These are phyloP conservation scores for Bruguiera sexangula DNA, from an alignment of 345 rosid species.

Conservation along the genomic window DNA sequence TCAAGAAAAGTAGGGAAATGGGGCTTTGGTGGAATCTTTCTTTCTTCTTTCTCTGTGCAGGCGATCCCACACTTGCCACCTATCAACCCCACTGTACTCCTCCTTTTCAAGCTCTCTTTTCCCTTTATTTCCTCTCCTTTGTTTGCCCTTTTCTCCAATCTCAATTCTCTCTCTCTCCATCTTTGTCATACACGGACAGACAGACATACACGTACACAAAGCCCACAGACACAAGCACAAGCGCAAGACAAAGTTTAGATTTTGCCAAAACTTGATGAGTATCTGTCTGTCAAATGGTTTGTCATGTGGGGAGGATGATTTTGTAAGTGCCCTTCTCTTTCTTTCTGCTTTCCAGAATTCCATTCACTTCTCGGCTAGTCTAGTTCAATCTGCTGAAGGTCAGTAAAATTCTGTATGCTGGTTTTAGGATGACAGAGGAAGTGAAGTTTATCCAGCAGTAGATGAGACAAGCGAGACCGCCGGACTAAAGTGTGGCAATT, in stretches of 20 bases:
- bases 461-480: slow-evolving; percentile 22
- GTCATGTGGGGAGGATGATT: slow-evolving; percentile 32
- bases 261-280: slow-evolving; percentile 30
- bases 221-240: neutral
- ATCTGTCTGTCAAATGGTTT: slow-evolving; percentile 30
- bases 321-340: slow-evolving; percentile 26
- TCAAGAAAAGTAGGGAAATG: slow-evolving; percentile 11
- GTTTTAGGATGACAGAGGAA: slow-evolving; percentile 30
- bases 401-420: neutral
- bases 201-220: slow-evolving; percentile 14
- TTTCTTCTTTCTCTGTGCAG: slow-evolving; percentile 32
- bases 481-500: slow-evolving; percentile 10
- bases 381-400: neutral
- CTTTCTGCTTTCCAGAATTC: neutral
- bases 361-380: neutral
- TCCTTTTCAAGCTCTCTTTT: slow-evolving; percentile 39
- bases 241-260: slow-evolving; percentile 15
- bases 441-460: slow-evolving; percentile 12
- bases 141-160: neutral
- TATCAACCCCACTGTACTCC: slow-evolving; percentile 14
- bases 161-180: slow-evolving; percentile 1
- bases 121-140: slow-evolving; percentile 9
- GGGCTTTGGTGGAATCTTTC: slow-evolving; percentile 29
- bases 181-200: neutral
- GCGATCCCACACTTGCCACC: slow-evolving; percentile 39